Evolutionary conservation across 805 yeast genomes (phyloP).

Genomic region (Wickerhamomyces hampshirensis): DNA sequence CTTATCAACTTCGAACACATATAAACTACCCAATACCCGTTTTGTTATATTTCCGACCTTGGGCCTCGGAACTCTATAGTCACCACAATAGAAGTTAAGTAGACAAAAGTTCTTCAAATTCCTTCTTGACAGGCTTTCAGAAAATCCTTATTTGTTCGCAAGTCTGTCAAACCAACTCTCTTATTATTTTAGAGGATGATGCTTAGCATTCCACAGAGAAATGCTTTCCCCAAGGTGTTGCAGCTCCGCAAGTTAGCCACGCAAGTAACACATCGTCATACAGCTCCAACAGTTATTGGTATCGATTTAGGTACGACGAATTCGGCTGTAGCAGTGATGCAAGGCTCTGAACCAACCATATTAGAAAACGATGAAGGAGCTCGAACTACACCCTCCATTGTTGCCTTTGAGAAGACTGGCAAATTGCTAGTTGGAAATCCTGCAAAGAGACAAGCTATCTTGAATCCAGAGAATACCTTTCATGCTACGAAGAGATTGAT

Average conservation of each 20-base stretch:
- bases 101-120: too few species aligned
- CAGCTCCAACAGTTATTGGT: conserved; percentile 48
- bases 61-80: too few species aligned
- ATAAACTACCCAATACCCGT: too few species aligned
- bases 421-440: conserved; percentile 55
- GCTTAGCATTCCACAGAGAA: too few species aligned
- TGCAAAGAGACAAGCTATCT: conserved; percentile 73
- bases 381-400: conserved; percentile 76
- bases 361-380: conserved; percentile 77
- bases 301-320: conserved; percentile 85
- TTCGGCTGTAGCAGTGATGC: conserved; percentile 78
- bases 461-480: conserved; percentile 74
- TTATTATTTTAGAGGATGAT: too few species aligned
- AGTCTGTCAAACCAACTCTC: too few species aligned
- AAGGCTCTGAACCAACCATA: conserved; percentile 57
- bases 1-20: too few species aligned
- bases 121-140: too few species aligned
- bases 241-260: conserved; percentile 1
- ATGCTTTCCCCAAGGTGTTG: too few species aligned
- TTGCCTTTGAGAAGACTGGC: conserved; percentile 51
- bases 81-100: too few species aligned
- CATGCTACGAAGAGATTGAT: conserved; percentile 80
- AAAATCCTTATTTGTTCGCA: too few species aligned
- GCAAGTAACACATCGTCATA: conserved; percentile 1
- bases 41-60: too few species aligned